These are phyloP conservation scores for Neonectria ditissima DNA, from an alignment of 2,329 filamentous ascomycete genomes.

Conservation along the genomic window DNA sequence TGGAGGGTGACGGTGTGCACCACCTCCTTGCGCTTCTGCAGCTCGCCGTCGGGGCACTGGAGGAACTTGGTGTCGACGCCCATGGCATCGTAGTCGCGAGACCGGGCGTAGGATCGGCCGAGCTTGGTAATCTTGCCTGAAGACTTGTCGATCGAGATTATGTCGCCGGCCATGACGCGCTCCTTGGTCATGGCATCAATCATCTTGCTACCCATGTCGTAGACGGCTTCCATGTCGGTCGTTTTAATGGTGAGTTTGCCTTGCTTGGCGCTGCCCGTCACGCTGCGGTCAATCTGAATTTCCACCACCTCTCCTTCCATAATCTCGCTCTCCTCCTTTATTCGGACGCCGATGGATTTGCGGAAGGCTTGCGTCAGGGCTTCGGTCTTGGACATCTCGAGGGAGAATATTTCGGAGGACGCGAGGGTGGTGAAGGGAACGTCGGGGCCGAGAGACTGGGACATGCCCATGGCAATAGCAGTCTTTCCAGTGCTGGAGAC, in stretches of 20 bases:
- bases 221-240: constrained; percentile 99
- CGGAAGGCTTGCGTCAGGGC: constrained; percentile 98
- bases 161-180: constrained; percentile 97
- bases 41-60: constrained; percentile 95
- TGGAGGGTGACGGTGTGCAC: constrained; percentile 97
- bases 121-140: constrained; percentile 98
- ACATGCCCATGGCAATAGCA: constrained; percentile 98
- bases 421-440: constrained; percentile 97
- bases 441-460: constrained; percentile 92
- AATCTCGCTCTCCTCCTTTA: constrained; percentile 99
- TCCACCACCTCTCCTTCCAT: constrained; percentile 99
- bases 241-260: constrained; percentile 99
- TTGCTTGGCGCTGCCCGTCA: constrained; percentile 97
- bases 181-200: constrained; percentile 99
- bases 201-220: constrained; percentile 99
- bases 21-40: constrained; percentile 97
- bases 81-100: constrained; percentile 99
- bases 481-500: constrained; percentile 89
- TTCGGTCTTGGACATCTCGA: constrained; percentile 99
- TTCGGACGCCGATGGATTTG: constrained; percentile 96
- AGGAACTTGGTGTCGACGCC: constrained; percentile 98
- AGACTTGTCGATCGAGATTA: constrained; percentile 98
- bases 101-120: constrained; percentile 92
- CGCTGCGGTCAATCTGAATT: constrained; percentile 97
- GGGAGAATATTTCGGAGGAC: constrained; percentile 96